phyloP scores from a whole-genome alignment of 352 stramenopile genomes.

The Pythium insidiosum region DNA sequence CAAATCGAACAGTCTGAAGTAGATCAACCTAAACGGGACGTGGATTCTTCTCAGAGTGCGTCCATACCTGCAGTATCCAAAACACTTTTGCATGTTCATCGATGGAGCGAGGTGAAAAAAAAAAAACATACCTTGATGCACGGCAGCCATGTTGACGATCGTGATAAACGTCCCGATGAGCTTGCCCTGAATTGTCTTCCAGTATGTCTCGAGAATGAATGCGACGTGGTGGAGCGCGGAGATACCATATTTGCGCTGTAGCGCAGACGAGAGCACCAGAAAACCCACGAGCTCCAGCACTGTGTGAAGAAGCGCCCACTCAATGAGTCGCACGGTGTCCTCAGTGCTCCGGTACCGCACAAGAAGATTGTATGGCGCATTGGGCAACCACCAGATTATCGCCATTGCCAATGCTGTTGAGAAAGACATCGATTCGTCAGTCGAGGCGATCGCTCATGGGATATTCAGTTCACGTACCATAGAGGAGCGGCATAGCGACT shows the following conservation, averaged over 20 bases:
- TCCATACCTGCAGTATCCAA: too few species aligned
- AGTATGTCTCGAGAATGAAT: conserved; percentile 29
- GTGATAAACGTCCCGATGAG: conserved; percentile 19
- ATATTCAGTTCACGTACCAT: conserved; percentile 5
- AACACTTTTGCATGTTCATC: too few species aligned
- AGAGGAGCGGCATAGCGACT: conserved; percentile 10
- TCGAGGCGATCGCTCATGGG: conserved; percentile 1
- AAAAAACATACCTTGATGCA: conserved; percentile 13
- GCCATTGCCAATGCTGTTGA: too few species aligned
- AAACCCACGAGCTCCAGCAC: conserved; percentile 24
- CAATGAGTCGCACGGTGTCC: background rate
- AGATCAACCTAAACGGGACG: too few species aligned
- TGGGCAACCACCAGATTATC: too few species aligned
- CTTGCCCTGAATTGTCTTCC: conserved; percentile 24
- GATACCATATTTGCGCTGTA: conserved; percentile 20
- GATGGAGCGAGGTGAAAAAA: too few species aligned
- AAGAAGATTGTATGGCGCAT: conserved; percentile 9
- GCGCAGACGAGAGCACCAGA: conserved; percentile 14
- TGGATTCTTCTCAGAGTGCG: too few species aligned
- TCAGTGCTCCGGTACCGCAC: background rate
- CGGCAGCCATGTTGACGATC: conserved; percentile 8
- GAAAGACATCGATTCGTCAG: too few species aligned
- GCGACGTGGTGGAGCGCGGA: conserved; percentile 17
- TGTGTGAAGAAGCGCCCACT: conserved; percentile 14
- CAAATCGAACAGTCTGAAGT: too few species aligned